Base-by-base conservation (phyloP, 257 asterid species). In the Eucommia ulmoides region DNA sequence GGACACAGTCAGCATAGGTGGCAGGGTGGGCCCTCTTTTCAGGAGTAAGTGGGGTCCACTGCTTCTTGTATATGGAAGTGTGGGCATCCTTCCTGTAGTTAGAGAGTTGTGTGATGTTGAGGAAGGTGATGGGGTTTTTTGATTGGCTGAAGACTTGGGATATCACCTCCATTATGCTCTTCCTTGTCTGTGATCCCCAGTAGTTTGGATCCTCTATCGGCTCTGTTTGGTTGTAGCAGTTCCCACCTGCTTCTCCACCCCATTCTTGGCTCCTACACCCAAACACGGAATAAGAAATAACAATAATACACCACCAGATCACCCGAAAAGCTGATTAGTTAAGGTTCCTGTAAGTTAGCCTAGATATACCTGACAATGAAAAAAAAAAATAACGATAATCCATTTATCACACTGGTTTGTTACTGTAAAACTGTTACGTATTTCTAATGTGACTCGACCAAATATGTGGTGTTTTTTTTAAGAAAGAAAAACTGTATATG, bases 1-100 rank as follows among this genome's bases (percentile, higher is more conserved):
- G 97, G 2, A 79, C 69, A 70, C 97, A 87, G 48, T 87, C 94
- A 0, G 97, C 91, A 18, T 73, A 81, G 62, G 78, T 68, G 3
- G 9, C 51, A 0, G 93, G 91, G 33, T 78, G 64, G 0, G 79
- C 79, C 0, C 60, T 35, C 52, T 83, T 78, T 52, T 75, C 52
- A 1, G 60, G 51, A 0, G 85, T 76, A 16, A 83, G 49, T 1
- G 67, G 80, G 15, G 49, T 59, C 79, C 72, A 76, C 19, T 63
- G 81, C 23, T 64, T 54, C 65, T 77, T 83, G 79, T 81, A 76
- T 19, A 87, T 73, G 1, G 94, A 74, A 0, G 85, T 78, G 51
- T 87, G 97, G 0, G 88, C 94, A 24, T 87, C 97, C 50, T 74
- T 87, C 33, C 97, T 65, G 0, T 66, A 67, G 25, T 72, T 73